phyloP scores from a whole-genome alignment of 768 basidiomycete genomes.

The Mycena rebaudengoi region DNA sequence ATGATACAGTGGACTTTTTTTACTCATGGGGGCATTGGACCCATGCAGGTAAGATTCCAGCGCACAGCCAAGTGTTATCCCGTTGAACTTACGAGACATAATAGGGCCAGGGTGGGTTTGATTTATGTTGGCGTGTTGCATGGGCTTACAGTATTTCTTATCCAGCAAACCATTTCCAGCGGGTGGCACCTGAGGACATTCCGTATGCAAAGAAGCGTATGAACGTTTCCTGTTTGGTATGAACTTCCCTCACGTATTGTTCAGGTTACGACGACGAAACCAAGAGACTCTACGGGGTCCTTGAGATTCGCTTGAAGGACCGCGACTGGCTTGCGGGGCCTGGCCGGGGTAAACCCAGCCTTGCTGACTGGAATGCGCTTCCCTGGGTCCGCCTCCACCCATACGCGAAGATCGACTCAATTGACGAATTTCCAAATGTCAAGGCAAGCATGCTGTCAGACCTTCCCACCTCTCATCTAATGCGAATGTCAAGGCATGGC shows the following conservation, averaged over 20 bases:
- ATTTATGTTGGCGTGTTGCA: neutral
- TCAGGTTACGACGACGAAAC: conserved; percentile 84
- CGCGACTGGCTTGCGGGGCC: conserved; percentile 87
- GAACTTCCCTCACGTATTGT: conserved; percentile 12
- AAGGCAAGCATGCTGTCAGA: conserved; percentile 54
- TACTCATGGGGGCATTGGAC: conserved; percentile 81
- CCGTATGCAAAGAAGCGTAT: conserved; percentile 73
- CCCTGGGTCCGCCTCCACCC: conserved; percentile 67
- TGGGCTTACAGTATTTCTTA: neutral
- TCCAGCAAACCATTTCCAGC: conserved; percentile 74
- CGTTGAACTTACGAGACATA: too few relatives aligned
- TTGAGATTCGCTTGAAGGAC: conserved; percentile 77
- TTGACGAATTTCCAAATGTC: conserved; percentile 72
- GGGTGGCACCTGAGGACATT: conserved; percentile 70
- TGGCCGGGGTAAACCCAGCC: conserved; percentile 67
- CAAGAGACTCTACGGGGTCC: conserved; percentile 82
- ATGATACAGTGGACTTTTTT: conserved; percentile 91
- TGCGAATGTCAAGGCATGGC: conserved; percentile 23
- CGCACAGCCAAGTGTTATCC: conserved; percentile 12
- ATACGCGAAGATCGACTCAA: conserved; percentile 58
- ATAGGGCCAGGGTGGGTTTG: too few relatives aligned
- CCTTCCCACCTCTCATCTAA: neutral
- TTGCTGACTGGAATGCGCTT: conserved; percentile 77
- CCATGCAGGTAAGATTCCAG: conserved; percentile 79
- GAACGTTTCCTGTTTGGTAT: conserved; percentile 18